phyloP scores from a whole-genome alignment of 2,329 filamentous ascomycete species.

The Thyridium curvatum region DNA sequence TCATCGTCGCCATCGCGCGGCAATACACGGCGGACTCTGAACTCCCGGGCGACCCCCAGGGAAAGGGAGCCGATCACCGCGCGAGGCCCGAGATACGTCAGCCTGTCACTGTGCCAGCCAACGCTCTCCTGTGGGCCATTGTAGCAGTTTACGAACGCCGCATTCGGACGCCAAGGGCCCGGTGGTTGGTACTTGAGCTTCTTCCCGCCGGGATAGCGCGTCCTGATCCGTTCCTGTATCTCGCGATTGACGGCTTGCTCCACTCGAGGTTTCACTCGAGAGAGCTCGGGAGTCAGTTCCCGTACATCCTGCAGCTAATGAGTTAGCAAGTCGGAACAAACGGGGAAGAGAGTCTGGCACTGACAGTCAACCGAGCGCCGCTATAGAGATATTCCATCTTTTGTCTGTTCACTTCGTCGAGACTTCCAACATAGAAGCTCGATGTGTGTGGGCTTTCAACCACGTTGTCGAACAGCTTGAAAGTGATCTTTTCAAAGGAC shows the following conservation, averaged over 20 bases:
- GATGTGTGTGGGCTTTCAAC: conserved; percentile 82
- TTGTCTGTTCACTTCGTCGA: conserved; percentile 62
- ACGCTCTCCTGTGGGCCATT: conserved; percentile 74
- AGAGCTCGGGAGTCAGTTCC: conserved; percentile 67
- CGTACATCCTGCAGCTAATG: conserved; percentile 61
- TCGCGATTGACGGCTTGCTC: conserved; percentile 71
- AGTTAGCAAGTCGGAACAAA: neutral
- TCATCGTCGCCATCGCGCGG: conserved; percentile 47
- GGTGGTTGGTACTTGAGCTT: conserved; percentile 77
- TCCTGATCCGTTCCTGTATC: conserved; percentile 63
- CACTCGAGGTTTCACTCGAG: conserved; percentile 62
- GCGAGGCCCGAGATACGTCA: conserved; percentile 87
- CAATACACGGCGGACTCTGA: conserved; percentile 74
- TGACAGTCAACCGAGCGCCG: conserved; percentile 61
- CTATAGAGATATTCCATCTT: conserved; percentile 83
- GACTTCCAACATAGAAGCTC: conserved; percentile 73
- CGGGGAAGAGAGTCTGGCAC: conserved; percentile 6
- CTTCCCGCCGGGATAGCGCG: conserved; percentile 59
- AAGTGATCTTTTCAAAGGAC: conserved; percentile 63
- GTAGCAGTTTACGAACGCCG: conserved; percentile 94
- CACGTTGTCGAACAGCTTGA: conserved; percentile 81
- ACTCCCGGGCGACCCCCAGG: conserved; percentile 87
- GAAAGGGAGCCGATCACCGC: conserved; percentile 86
- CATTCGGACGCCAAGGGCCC: conserved; percentile 72
- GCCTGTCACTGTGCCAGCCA: conserved; percentile 86